A percentile compares a stretch with the other conserved stretches of the same genome.
phyloP scores from a whole-genome alignment of 2,329 filamentous ascomycete species.

The Alternaria triticina region DNA sequence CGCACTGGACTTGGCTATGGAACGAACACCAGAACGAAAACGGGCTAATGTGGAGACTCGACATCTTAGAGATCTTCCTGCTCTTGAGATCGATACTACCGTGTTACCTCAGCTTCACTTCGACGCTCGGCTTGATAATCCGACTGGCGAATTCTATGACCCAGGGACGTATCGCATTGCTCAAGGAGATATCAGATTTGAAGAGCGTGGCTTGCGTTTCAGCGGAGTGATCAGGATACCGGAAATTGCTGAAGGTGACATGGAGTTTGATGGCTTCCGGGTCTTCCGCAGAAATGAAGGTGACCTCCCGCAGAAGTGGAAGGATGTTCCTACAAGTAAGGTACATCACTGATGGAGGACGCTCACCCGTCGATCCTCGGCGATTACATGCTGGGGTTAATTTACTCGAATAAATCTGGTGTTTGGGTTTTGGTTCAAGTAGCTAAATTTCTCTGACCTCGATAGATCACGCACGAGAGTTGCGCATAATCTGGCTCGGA shows the following conservation, averaged over 20 bases:
- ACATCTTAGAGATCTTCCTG: neutral
- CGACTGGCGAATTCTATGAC: neutral
- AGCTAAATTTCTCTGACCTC: neutral
- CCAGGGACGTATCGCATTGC: neutral
- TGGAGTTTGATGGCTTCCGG: fast-evolving
- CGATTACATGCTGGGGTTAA: neutral
- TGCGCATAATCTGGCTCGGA: neutral
- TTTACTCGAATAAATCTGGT: neutral
- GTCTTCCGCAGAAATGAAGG: neutral
- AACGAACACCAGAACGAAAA: neutral
- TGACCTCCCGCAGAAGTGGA: neutral
- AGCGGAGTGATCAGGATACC: neutral
- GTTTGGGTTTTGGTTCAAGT: neutral
- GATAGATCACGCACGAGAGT: neutral
- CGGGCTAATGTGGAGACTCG: neutral
- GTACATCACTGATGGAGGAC: neutral
- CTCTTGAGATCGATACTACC: neutral
- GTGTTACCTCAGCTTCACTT: fast-evolving
- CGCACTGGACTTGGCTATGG: neutral
- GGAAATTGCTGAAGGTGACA: fast-evolving
- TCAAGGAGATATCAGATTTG: neutral
- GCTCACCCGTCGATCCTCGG: neutral
- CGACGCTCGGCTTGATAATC: neutral
- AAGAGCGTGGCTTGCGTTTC: neutral
- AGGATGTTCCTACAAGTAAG: neutral